phyloP scores from a whole-genome alignment of 2,329 filamentous ascomycete genomes.

The Fusarium nematophilum region DNA sequence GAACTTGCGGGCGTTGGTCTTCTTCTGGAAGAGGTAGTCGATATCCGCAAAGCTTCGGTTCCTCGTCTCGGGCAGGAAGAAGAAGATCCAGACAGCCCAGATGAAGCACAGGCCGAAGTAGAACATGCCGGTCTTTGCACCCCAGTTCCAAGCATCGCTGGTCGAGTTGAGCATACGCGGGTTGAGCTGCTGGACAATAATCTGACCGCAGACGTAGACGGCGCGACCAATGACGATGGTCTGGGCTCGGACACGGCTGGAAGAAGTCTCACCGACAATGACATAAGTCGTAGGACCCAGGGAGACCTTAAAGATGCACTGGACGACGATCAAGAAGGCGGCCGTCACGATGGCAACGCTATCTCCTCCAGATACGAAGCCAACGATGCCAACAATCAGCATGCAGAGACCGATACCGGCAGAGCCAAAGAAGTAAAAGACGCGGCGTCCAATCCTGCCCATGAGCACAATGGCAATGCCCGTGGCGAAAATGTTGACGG shows the following conservation, averaged over 20 bases:
- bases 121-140: constrained; percentile 59
- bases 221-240: constrained; percentile 58
- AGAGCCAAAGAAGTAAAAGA: constrained; percentile 55
- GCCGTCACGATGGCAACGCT: constrained; percentile 44
- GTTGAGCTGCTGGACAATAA: constrained; percentile 54
- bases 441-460: constrained; percentile 52
- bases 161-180: constrained; percentile 59
- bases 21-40: constrained; percentile 64
- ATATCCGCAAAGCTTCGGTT: constrained; percentile 66
- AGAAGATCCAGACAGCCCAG: constrained; percentile 61
- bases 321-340: constrained; percentile 54
- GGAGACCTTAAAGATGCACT: constrained; percentile 63
- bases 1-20: constrained; percentile 55
- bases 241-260: constrained; percentile 59
- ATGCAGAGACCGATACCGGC: constrained; percentile 52
- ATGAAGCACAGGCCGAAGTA: constrained; percentile 57
- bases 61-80: constrained; percentile 65
- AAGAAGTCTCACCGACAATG: constrained; percentile 69
- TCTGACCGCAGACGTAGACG: constrained; percentile 54
- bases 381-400: constrained; percentile 55
- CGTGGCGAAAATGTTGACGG: constrained; percentile 56
- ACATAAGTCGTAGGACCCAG: constrained; percentile 78
- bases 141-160: constrained; percentile 57
- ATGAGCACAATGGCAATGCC: constrained; percentile 53
- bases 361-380: constrained; percentile 44